These are phyloP conservation scores for Penicillium olsonii DNA, from an alignment of 2,329 filamentous ascomycete genomes.

Conservation along the genomic window DNA sequence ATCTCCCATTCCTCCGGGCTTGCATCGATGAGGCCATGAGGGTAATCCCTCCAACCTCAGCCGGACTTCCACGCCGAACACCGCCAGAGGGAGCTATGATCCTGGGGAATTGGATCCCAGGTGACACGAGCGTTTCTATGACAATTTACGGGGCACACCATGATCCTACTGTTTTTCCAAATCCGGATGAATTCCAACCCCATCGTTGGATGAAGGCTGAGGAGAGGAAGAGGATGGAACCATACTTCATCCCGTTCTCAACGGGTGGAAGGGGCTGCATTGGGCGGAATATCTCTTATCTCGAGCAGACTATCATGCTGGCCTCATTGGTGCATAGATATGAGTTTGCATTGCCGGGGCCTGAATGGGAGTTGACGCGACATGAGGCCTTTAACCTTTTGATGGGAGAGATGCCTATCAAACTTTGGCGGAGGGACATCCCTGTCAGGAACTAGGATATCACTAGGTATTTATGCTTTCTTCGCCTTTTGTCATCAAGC, in stretches of 20 bases:
- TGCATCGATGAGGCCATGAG: conserved; percentile 54
- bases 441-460: background rate
- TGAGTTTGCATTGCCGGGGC: conserved; percentile 39
- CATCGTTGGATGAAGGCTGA: conserved; percentile 42
- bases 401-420: conserved; percentile 21
- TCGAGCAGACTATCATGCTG: conserved; percentile 50
- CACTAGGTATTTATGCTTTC: no score
- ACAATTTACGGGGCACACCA: conserved; percentile 41
- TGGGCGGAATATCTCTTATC: conserved; percentile 42
- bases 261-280: conserved; percentile 41
- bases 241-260: conserved; percentile 42
- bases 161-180: conserved; percentile 34
- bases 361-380: conserved; percentile 31
- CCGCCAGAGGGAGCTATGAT: conserved; percentile 46
- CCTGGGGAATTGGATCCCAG: conserved; percentile 45
- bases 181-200: conserved; percentile 38
- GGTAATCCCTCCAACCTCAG: conserved; percentile 43
- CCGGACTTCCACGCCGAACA: conserved; percentile 45
- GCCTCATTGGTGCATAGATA: conserved; percentile 48
- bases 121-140: conserved; percentile 45
- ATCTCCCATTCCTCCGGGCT: conserved; percentile 52
- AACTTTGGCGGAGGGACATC: conserved; percentile 12
- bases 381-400: conserved; percentile 20
- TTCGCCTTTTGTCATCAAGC: background rate
- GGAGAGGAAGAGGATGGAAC: conserved; percentile 36